phyloP scores from a whole-genome alignment of 805 yeast genomes.

The Saturnispora quitensis region DNA sequence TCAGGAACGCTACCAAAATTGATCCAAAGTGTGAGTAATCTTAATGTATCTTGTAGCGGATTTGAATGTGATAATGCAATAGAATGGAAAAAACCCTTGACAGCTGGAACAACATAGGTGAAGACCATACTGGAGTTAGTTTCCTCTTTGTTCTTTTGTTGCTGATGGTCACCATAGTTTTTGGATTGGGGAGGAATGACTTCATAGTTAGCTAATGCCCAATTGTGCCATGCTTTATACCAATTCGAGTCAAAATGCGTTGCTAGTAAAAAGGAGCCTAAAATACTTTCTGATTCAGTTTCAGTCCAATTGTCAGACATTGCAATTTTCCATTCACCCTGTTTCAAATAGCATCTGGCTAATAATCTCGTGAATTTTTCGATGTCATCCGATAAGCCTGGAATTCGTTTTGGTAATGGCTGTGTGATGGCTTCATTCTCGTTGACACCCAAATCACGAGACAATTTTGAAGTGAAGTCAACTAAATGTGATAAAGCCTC shows the following conservation, averaged over 20 bases:
- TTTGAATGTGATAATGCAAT: slow-evolving; percentile 79
- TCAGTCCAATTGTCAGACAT: slow-evolving; percentile 73
- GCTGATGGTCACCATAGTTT: slow-evolving; percentile 8
- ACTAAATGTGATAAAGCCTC: slow-evolving; percentile 82
- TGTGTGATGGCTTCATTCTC: slow-evolving; percentile 83
- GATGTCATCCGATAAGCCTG: slow-evolving; percentile 65
- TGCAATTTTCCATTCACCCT: slow-evolving; percentile 96
- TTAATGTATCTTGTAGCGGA: slow-evolving; percentile 85
- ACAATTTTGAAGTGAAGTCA: slow-evolving; percentile 86
- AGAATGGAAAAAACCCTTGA: slow-evolving; percentile 91
- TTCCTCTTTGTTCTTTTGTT: slow-evolving; percentile 15
- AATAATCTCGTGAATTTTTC: slow-evolving; percentile 75
- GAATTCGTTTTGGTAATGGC: slow-evolving; percentile 65
- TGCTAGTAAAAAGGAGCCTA: slow-evolving; percentile 87
- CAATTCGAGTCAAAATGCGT: slow-evolving; percentile 89
- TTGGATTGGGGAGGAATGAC: slow-evolving; percentile 58
- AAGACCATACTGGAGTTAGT: slow-evolving; percentile 51
- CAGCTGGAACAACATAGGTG: slow-evolving; percentile 91
- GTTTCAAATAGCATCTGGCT: slow-evolving; percentile 92
- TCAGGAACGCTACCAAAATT: slow-evolving; percentile 90
- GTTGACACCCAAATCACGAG: slow-evolving; percentile 77
- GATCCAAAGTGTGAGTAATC: slow-evolving; percentile 90
- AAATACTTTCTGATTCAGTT: slow-evolving; percentile 62
- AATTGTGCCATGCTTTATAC: slow-evolving; percentile 99
- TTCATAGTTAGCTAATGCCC: slow-evolving; percentile 98